These are phyloP conservation scores for Pleurotus tuber-regium DNA, from an alignment of 768 basidiomycete genomes.

Conservation along the genomic window DNA sequence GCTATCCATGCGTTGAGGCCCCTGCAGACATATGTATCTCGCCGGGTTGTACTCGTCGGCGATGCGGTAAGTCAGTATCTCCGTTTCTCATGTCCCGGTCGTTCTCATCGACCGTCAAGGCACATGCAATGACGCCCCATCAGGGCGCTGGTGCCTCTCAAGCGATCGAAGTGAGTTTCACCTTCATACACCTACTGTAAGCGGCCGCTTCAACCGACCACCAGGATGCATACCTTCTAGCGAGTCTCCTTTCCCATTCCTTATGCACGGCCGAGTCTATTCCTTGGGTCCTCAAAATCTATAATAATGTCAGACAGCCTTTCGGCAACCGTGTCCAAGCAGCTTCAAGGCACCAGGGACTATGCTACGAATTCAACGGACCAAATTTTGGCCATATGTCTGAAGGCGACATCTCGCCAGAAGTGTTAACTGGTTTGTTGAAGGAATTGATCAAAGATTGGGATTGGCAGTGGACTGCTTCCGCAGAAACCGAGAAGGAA, in stretches of 20 bases:
- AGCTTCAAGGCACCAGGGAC: conserved; percentile 20
- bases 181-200: background rate
- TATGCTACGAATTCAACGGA: conserved; percentile 17
- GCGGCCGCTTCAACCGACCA: background rate
- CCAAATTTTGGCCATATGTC: conserved; percentile 25
- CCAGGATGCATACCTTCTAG: conserved; percentile 38
- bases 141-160: conserved; percentile 25
- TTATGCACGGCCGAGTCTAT: conserved; percentile 16
- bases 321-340: conserved; percentile 20
- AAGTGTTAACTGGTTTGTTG: conserved; percentile 18
- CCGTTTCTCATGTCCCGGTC: background rate
- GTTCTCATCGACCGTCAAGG: conserved; percentile 12
- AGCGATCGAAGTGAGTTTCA: conserved; percentile 25
- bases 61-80: conserved; percentile 38
- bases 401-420: conserved; percentile 21
- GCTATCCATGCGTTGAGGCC: conserved; percentile 38
- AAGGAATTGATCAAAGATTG: conserved; percentile 19
- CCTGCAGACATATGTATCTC: conserved; percentile 35
- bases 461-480: conserved; percentile 27
- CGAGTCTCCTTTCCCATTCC: conserved; percentile 20
- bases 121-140: conserved; percentile 27
- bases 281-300: conserved; percentile 24
- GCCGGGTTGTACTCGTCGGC: conserved; percentile 42
- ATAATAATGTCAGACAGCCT: conserved; percentile 28
- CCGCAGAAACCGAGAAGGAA: conserved; percentile 22